Conservation (phyloP, 768 basidiomycete species). For the Suillus clintonianus region DNA sequence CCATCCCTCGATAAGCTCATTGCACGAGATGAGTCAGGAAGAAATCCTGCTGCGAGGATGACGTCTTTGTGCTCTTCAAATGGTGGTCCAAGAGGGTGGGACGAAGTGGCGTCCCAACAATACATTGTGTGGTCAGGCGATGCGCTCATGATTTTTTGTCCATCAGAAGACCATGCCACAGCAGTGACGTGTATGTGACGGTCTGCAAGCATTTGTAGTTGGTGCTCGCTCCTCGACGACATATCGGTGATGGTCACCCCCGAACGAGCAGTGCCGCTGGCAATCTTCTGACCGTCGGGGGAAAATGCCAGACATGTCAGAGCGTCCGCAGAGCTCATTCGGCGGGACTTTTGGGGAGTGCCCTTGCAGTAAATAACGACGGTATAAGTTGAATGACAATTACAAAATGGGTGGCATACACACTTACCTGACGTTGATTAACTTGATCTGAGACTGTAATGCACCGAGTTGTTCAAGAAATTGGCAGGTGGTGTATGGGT, state of each 20-base stretch:
- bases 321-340: not conserved
- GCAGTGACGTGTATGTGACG: not conserved
- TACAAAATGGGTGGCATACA: not conserved
- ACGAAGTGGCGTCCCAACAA: constrained; percentile 26
- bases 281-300: not conserved
- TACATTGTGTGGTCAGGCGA: constrained; percentile 30
- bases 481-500: too few species aligned
- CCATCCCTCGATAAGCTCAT: not conserved
- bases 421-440: not conserved
- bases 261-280: not conserved
- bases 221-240: not conserved
- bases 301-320: constrained; percentile 1
- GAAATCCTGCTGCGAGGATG: not conserved
- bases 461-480: not conserved
- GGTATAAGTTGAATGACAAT: not conserved
- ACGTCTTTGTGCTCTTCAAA: constrained; percentile 21
- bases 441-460: not conserved
- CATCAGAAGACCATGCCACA: constrained; percentile 32
- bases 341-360: not conserved
- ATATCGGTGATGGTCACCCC: not conserved
- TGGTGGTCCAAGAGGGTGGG: constrained; percentile 22
- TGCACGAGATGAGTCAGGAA: not conserved
- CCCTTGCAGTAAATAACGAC: not conserved
- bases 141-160: constrained; percentile 25
- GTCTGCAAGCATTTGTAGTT: not conserved